Percentiles rank a stretch among this genome's conserved stretches.
phyloP scores from a whole-genome alignment of 1,284 basidiomycete species.

The Tilletia walkeri region DNA sequence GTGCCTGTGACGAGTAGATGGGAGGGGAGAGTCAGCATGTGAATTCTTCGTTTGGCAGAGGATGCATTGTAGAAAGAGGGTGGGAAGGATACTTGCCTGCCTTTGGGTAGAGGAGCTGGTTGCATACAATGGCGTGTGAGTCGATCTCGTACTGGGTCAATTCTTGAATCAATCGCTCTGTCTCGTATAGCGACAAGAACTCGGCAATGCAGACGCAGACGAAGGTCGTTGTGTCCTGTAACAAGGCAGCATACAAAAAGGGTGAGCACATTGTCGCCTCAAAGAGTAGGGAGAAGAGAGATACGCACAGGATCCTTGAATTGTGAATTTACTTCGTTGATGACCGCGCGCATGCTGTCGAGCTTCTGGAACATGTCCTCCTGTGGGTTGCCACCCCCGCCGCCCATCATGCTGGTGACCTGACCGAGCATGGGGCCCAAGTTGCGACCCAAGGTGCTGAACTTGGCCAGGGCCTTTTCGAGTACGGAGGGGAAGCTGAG shows the following conservation, averaged over 20 bases:
- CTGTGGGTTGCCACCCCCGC: constrained; percentile 62
- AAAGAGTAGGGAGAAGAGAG: not conserved
- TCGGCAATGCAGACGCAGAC: constrained; percentile 98
- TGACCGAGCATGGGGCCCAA: constrained; percentile 97
- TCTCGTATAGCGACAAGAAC: constrained; percentile 96
- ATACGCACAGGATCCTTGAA: constrained; percentile 90
- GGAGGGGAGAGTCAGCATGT: too few relatives aligned
- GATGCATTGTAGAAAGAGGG: too few relatives aligned
- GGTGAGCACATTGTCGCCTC: not conserved
- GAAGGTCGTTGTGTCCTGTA: constrained; percentile 84
- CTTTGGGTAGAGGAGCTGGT: constrained; percentile 93
- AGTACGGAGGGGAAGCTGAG: constrained; percentile 95
- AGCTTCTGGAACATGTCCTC: constrained; percentile 95
- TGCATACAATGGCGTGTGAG: constrained; percentile 97
- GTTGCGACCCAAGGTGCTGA: constrained; percentile 82
- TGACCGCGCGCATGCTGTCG: constrained; percentile 92
- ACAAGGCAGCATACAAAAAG: not conserved
- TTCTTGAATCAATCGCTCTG: constrained; percentile 94
- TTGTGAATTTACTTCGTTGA: constrained; percentile 97
- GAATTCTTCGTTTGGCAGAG: too few relatives aligned
- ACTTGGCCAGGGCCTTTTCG: constrained; percentile 93
- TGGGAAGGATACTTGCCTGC: constrained; percentile 63
- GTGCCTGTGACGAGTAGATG: constrained; percentile 62
- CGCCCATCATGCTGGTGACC: constrained; percentile 79
- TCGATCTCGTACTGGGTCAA: constrained; percentile 95